These are phyloP conservation scores for Immersiella caudata DNA, from an alignment of 495 filamentous ascomycete genomes.

Conservation along the genomic window DNA sequence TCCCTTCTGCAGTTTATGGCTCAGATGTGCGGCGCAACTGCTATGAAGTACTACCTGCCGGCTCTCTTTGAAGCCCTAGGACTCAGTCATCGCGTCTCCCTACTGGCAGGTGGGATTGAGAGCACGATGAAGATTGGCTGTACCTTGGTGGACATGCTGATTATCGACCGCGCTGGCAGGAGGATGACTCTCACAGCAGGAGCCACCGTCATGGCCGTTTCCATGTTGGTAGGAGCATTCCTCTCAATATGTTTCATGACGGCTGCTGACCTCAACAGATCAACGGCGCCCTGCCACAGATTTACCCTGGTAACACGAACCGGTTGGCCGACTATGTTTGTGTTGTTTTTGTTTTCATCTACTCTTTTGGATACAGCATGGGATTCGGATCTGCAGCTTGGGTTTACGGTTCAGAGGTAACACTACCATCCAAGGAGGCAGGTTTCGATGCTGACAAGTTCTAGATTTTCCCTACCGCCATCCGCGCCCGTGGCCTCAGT, in stretches of 20 bases:
- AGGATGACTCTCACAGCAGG: slow-evolving; percentile 48
- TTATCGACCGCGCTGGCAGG: slow-evolving; percentile 54
- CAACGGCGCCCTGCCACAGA: slow-evolving; percentile 54
- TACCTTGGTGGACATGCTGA: slow-evolving; percentile 51
- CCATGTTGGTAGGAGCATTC: slow-evolving; percentile 44
- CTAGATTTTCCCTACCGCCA: slow-evolving; percentile 56
- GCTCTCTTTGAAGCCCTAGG: slow-evolving; percentile 52
- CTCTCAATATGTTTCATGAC: no score
- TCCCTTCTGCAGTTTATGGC: slow-evolving; percentile 57
- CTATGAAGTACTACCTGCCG: slow-evolving; percentile 60
- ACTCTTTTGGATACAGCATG: slow-evolving; percentile 58
- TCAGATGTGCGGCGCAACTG: slow-evolving; percentile 57
- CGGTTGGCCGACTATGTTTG: slow-evolving; percentile 52
- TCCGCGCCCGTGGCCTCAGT: slow-evolving; percentile 55
- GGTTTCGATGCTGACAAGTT: neutral
- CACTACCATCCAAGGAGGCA: slow-evolving; percentile 4
- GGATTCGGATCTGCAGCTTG: slow-evolving; percentile 60
- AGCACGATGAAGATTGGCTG: slow-evolving; percentile 55
- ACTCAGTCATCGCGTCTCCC: slow-evolving; percentile 44
- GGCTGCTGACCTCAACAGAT: slow-evolving; percentile 38
- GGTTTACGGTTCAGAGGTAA: slow-evolving; percentile 61
- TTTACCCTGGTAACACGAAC: slow-evolving; percentile 56
- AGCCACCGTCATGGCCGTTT: slow-evolving; percentile 49
- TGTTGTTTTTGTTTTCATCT: slow-evolving; percentile 61
- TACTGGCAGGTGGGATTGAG: slow-evolving; percentile 55